Base-by-base conservation (phyloP, 2,329 filamentous ascomycete species). In the Aspergillus ruber region DNA sequence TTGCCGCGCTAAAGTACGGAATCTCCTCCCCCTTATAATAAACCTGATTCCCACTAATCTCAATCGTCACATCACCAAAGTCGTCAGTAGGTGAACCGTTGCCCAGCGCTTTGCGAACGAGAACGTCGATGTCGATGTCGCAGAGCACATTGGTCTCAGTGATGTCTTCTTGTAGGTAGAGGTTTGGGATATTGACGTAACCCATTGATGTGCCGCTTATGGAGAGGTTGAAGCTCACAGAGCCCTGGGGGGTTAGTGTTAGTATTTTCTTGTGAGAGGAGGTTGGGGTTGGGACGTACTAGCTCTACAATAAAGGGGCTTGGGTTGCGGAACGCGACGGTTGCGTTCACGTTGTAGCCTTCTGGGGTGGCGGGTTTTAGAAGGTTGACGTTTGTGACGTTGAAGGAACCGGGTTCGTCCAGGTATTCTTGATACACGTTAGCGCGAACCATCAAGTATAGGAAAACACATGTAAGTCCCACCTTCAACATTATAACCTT, bases 261-360 rank as follows among this genome's bases (percentile, higher is more conserved):
- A 17, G n/a, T 20, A 7, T 2, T 25, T 8, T 21, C 4, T 39
- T 39, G 10, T 39, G n/a, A 17, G 15, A 17, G 8, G 17, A 15
- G 17, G 17, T 21, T 15, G 15, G 33, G 15, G 6, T 2, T 5
- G 12, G 6, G 2, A n/a, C 43, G n/a, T 51, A 62, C 59, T 54
- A 62, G 48, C 38, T 61, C 52, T 7, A 61, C 48, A 10, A 32
- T 54, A 21, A 60, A 58, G 0, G 50, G 49, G 0, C 49, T 56
- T 12, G 59, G 56, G 18, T 59, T 58, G 10, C 46, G 48, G 12
- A 62, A 23, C 7, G 52, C 46, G 6, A 60, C 49, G 1, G 59
- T 61, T n/a, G 59, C 56, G 47, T 62, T 61, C 25, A 60, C 50
- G 15, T 61, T 61, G 23, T 54, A 60, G 23, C 58, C 59, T 20